Evolutionary conservation across 306 rosid genomes (phyloP).

Genomic region (Inga oerstediana): DNA sequence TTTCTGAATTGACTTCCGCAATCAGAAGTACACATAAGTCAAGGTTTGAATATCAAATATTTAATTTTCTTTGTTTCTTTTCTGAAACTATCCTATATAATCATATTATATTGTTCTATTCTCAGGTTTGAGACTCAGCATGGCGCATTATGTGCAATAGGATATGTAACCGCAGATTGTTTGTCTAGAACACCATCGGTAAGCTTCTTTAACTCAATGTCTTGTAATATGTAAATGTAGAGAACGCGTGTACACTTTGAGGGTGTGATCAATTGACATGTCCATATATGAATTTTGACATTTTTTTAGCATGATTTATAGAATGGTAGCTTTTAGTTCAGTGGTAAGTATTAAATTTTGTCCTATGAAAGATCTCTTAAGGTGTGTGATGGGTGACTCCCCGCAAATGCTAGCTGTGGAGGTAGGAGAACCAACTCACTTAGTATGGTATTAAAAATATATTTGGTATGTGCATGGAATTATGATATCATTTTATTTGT

Average conservation of each 20-base stretch:
- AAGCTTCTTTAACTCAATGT: conserved; percentile 44
- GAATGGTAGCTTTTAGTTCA: too few species aligned
- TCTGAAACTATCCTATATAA: neutral
- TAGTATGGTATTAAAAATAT: too few species aligned
- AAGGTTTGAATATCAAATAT: conserved; percentile 54
- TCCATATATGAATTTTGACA: too few species aligned
- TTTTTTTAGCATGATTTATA: too few species aligned
- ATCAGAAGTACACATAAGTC: conserved; percentile 56
- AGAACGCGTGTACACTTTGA: neutral
- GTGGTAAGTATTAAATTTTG: too few species aligned
- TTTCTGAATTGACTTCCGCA: conserved; percentile 65
- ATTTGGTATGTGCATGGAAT: too few species aligned
- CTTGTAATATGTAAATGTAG: conserved; percentile 21
- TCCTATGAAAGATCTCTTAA: too few species aligned
- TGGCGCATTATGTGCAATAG: conserved; percentile 85
- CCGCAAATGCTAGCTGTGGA: too few species aligned
- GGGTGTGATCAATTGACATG: conserved; percentile 8
- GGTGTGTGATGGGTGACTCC: too few species aligned
- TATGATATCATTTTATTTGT: too few species aligned
- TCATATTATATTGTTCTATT: conserved; percentile 38
- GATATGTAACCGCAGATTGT: conserved; percentile 85
- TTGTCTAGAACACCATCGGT: conserved; percentile 65
- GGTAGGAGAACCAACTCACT: too few species aligned
- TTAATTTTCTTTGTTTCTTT: neutral
- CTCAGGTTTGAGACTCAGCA: conserved; percentile 90